These are phyloP conservation scores for Mycena leptocephala DNA, from an alignment of 768 basidiomycete species.

Conservation along the genomic window DNA sequence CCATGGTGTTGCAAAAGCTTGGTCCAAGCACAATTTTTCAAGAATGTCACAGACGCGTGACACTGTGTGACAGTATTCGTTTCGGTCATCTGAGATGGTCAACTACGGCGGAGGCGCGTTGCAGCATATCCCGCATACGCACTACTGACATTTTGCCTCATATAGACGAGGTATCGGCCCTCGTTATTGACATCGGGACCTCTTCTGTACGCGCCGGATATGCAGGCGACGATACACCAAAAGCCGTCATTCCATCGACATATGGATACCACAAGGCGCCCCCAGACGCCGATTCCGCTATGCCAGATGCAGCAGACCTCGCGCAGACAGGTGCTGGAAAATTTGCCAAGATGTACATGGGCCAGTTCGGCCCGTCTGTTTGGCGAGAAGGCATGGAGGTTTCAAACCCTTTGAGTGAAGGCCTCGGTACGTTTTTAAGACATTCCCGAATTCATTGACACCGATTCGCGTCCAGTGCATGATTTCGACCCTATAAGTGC, in stretches of 20 bases:
- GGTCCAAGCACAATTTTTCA: conserved; percentile 26
- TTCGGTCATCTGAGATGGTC: conserved; percentile 72
- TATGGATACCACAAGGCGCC: conserved; percentile 81
- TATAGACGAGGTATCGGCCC: conserved; percentile 95
- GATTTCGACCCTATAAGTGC: conserved; percentile 85
- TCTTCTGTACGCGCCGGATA: conserved; percentile 95
- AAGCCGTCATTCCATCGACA: conserved; percentile 90
- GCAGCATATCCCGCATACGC: neutral
- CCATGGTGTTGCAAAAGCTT: conserved; percentile 45
- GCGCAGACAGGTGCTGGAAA: conserved; percentile 53
- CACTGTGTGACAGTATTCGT: neutral
- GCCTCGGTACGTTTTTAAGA: conserved; percentile 75
- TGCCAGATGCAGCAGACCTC: conserved; percentile 65
- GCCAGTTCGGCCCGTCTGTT: conserved; percentile 90
- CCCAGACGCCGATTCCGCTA: conserved; percentile 66
- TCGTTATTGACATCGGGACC: conserved; percentile 95
- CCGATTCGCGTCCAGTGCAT: conserved; percentile 60
- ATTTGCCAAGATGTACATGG: conserved; percentile 81
- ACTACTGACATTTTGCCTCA: neutral
- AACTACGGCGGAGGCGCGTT: conserved; percentile 89
- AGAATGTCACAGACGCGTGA: conserved; percentile 7
- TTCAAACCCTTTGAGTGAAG: conserved; percentile 86
- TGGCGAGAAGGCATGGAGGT: conserved; percentile 96
- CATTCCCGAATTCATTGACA: conserved; percentile 7
- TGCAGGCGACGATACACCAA: conserved; percentile 97